Percentiles rank a stretch among this genome's conserved stretches.
These are phyloP conservation scores for Musa itinerans DNA, from an alignment of 176 grass and related monocot species.

Conservation along the genomic window DNA sequence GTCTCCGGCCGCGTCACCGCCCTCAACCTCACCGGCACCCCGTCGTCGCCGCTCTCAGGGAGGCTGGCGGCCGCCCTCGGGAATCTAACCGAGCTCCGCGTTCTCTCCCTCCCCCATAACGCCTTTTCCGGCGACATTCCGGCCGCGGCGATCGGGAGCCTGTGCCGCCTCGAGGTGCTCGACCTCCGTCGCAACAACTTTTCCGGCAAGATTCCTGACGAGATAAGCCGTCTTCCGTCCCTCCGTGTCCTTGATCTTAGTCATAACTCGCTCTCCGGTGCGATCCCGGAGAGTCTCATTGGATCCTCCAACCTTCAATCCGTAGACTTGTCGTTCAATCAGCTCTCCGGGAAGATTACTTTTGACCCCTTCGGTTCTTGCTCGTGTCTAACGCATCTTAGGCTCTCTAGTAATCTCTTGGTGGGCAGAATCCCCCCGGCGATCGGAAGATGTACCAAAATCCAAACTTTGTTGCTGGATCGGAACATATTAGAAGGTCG, in stretches of 20 bases:
- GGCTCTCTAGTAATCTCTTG: slow-evolving; percentile 22
- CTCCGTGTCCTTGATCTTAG: slow-evolving; percentile 43
- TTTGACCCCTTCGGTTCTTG: not conserved
- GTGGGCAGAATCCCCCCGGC: slow-evolving; percentile 11
- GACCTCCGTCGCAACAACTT: slow-evolving; percentile 19
- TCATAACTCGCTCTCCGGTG: slow-evolving; percentile 16
- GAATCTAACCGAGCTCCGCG: slow-evolving; percentile 33
- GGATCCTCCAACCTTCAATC: slow-evolving; percentile 17
- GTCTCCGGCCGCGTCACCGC: slow-evolving; percentile 15
- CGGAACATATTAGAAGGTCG: slow-evolving; percentile 48
- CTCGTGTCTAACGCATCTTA: slow-evolving; percentile 22
- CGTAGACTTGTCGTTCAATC: slow-evolving; percentile 21
- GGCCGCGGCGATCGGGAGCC: not conserved
- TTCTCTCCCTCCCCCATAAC: slow-evolving; percentile 40
- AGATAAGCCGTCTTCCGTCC: slow-evolving; percentile 25
- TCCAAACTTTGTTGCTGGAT: slow-evolving; percentile 12
- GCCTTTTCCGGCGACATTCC: slow-evolving; percentile 39
- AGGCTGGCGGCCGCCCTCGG: slow-evolving; percentile 11
- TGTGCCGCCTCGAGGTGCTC: slow-evolving; percentile 11
- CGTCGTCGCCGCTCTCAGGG: slow-evolving; percentile 26
- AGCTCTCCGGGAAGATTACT: slow-evolving; percentile 18
- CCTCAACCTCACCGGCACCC: slow-evolving; percentile 29
- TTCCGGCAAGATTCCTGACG: slow-evolving; percentile 18
- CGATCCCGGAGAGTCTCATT: slow-evolving; percentile 12
- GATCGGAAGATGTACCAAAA: slow-evolving; percentile 18